Conservation (phyloP, 768 basidiomycete species). For the Daedaleopsis sinensis region DNA sequence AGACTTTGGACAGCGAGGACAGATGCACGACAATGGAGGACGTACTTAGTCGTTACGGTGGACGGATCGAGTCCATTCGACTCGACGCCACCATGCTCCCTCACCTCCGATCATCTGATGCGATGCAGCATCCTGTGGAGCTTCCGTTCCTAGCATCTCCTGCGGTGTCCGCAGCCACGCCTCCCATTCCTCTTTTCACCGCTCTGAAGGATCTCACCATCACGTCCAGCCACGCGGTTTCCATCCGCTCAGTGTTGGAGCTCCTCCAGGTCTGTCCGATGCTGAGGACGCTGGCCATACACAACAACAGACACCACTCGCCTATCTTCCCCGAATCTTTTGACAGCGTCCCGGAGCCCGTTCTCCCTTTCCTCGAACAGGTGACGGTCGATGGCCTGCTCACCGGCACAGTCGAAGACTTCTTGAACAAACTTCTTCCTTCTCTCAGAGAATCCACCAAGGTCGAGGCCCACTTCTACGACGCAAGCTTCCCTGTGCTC, state of each 20-base stretch:
- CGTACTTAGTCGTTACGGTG: background rate
- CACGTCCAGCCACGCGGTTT: background rate
- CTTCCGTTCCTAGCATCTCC: background rate
- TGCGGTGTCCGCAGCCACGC: background rate
- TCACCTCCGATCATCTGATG: too few relatives aligned
- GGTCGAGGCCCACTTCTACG: background rate
- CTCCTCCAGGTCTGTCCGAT: background rate
- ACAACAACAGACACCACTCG: background rate
- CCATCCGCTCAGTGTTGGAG: background rate
- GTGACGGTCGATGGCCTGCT: background rate
- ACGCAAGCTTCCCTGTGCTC: background rate
- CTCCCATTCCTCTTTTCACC: background rate
- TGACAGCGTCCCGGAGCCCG: background rate
- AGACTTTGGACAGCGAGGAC: background rate
- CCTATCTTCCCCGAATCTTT: background rate
- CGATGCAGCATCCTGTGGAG: background rate
- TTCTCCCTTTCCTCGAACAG: background rate
- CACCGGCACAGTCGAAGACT: background rate
- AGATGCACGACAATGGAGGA: background rate
- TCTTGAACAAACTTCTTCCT: background rate
- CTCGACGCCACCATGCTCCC: background rate
- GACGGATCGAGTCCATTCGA: background rate
- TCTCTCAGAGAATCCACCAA: background rate
- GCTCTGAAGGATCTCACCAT: background rate
- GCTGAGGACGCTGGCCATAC: background rate